These are phyloP conservation scores for Ambrosiella xylebori DNA, from an alignment of 2,329 filamentous ascomycete species.

Conservation along the genomic window DNA sequence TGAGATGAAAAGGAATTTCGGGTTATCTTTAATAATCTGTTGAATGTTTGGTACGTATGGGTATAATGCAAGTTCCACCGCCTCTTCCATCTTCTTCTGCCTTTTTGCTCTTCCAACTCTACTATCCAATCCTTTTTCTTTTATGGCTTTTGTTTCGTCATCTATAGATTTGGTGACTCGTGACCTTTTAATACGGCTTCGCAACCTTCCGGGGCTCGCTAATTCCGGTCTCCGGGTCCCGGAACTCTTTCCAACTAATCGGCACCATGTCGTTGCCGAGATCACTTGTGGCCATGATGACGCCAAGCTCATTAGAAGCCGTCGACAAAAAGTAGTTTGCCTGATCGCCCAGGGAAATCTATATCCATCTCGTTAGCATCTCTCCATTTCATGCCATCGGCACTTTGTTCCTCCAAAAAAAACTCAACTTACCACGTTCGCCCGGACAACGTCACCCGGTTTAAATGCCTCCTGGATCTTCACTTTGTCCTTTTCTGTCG, in stretches of 20 bases:
- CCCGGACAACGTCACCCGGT: conserved; percentile 80
- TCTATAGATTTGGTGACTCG: not conserved
- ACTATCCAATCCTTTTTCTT: not conserved
- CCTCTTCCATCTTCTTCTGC: not conserved
- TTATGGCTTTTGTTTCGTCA: not conserved
- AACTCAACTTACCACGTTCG: conserved; percentile 50
- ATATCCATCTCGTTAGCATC: conserved; percentile 3
- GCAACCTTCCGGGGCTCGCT: conserved; percentile 81
- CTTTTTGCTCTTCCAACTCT: not conserved
- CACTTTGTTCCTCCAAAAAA: not conserved
- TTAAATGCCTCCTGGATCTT: conserved; percentile 81
- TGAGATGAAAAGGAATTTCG: too few species aligned
- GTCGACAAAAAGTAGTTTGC: conserved; percentile 91
- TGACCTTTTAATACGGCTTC: conserved; percentile 51
- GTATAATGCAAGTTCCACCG: not conserved
- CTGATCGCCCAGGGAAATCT: conserved; percentile 85
- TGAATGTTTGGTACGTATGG: not conserved
- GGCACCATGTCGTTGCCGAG: conserved; percentile 82
- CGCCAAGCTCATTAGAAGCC: conserved; percentile 76
- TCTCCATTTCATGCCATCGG: not conserved
- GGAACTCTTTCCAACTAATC: conserved; percentile 88
- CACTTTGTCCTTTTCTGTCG: conserved; percentile 90
- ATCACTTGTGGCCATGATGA: conserved; percentile 83
- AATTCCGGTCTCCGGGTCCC: conserved; percentile 60
- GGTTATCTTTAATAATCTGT: not conserved